Percentiles rank a stretch among this genome's conserved stretches.
Evolutionary conservation across 2,329 filamentous ascomycete genomes (phyloP).

Genomic region (Hypoxylon sp.): DNA sequence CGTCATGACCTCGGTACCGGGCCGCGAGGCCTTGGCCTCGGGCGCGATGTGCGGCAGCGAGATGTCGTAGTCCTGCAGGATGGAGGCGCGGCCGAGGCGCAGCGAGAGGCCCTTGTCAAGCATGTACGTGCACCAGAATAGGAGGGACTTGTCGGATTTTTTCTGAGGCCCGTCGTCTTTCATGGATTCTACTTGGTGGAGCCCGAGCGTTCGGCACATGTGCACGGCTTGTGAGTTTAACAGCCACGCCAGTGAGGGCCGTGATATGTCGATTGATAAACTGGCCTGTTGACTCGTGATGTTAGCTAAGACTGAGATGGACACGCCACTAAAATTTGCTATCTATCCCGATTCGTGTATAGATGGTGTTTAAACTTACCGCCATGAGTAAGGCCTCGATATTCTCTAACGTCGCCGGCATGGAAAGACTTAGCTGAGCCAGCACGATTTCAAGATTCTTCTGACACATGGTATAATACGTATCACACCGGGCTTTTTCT

Average conservation of each 20-base stretch:
- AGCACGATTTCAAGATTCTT: slow-evolving; percentile 50
- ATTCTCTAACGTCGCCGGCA: slow-evolving; percentile 61
- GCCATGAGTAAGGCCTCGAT: slow-evolving; percentile 62
- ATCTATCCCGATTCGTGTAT: not conserved
- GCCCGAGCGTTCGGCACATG: slow-evolving; percentile 51
- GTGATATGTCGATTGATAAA: slow-evolving; percentile 49
- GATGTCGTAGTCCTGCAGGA: slow-evolving; percentile 69
- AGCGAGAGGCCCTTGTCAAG: slow-evolving; percentile 67
- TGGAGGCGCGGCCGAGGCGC: slow-evolving; percentile 64
- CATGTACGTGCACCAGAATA: slow-evolving; percentile 70
- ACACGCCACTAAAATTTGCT: not conserved
- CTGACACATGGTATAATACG: slow-evolving; percentile 47
- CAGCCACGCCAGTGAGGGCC: slow-evolving; percentile 50
- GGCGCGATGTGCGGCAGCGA: slow-evolving; percentile 52
- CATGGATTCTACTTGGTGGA: slow-evolving; percentile 49
- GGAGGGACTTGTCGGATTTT: slow-evolving; percentile 51
- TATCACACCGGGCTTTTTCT: slow-evolving; percentile 45
- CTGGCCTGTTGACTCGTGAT: slow-evolving; percentile 26
- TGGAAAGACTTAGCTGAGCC: slow-evolving; percentile 57
- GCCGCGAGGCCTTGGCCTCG: slow-evolving; percentile 51
- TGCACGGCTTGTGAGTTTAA: slow-evolving; percentile 49
- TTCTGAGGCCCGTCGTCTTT: slow-evolving; percentile 45
- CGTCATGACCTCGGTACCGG: slow-evolving; percentile 55
- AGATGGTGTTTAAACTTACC: slow-evolving; percentile 47
- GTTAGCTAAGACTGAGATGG: slow-evolving; percentile 20